These are phyloP conservation scores for Fusarium marasasianum DNA, from an alignment of 2,329 filamentous ascomycete species.

Conservation along the genomic window DNA sequence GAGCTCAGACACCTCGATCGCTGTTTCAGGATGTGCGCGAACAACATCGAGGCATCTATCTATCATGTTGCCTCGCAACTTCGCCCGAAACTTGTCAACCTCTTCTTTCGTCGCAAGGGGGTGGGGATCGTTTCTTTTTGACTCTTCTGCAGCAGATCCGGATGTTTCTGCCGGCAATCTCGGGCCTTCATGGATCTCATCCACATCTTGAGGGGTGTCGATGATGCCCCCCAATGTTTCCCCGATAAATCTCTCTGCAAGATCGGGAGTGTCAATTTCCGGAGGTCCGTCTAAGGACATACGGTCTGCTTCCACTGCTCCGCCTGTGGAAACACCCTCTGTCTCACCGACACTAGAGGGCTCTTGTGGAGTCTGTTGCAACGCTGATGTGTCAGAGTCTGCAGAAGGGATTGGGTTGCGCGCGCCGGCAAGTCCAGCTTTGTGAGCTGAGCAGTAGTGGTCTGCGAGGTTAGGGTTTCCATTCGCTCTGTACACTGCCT, in stretches of 20 bases:
- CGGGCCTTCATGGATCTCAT: slow-evolving; percentile 32
- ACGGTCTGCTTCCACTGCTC: slow-evolving; percentile 46
- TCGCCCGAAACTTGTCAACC: slow-evolving; percentile 77
- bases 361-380: slow-evolving; percentile 39
- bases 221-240: slow-evolving; percentile 45
- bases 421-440: slow-evolving; percentile 63
- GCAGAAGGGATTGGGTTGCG: slow-evolving; percentile 73
- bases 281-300: slow-evolving; percentile 51
- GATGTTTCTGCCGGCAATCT: slow-evolving; percentile 35
- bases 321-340: slow-evolving; percentile 39
- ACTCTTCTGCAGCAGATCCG: slow-evolving; percentile 11
- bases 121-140: slow-evolving; percentile 25
- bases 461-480: slow-evolving; percentile 67
- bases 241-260: slow-evolving; percentile 37
- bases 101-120: slow-evolving; percentile 70
- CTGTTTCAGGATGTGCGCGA: slow-evolving; percentile 85
- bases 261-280: slow-evolving; percentile 38
- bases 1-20: slow-evolving; percentile 89
- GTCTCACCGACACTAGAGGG: slow-evolving; percentile 24
- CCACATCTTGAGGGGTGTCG: slow-evolving; percentile 35
- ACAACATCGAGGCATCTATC: slow-evolving; percentile 92
- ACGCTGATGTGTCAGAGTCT: slow-evolving; percentile 58
- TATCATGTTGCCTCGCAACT: slow-evolving; percentile 80
- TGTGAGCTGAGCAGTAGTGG: slow-evolving; percentile 79
- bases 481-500: slow-evolving; percentile 85